phyloP scores from a whole-genome alignment of 257 asterid species.

The Solanum sitiens region DNA sequence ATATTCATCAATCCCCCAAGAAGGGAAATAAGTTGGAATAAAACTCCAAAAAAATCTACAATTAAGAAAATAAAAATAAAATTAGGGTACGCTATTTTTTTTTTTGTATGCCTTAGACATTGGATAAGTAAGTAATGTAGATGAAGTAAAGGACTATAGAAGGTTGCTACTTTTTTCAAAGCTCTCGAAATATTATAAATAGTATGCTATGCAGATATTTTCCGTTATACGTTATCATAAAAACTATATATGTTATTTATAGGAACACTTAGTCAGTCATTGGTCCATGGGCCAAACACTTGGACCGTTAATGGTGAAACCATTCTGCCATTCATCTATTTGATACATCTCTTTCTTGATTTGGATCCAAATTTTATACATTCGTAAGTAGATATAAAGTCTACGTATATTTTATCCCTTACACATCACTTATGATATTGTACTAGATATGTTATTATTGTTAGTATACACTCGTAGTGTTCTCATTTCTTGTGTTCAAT shows the following conservation, averaged over 20 bases:
- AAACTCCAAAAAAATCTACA: too few species aligned
- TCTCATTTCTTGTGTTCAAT: background rate
- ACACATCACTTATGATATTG: rapidly evolving
- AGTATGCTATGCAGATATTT: too few species aligned
- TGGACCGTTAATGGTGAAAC: constrained; percentile 3
- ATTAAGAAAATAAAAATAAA: too few species aligned
- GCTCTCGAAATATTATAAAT: too few species aligned
- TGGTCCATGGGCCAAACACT: background rate
- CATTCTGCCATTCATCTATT: background rate
- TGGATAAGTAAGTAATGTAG: too few species aligned
- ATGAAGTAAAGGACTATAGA: too few species aligned
- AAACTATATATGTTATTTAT: too few species aligned
- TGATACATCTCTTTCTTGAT: background rate
- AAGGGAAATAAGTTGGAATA: background rate
- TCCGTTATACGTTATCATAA: too few species aligned
- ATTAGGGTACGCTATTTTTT: too few species aligned
- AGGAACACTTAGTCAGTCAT: background rate
- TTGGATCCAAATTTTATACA: background rate
- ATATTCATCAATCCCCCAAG: background rate
- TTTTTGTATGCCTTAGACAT: too few species aligned
- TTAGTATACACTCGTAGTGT: background rate
- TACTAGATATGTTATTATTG: background rate
- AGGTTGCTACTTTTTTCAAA: too few species aligned
- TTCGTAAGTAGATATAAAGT: background rate
- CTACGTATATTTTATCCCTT: background rate